phyloP scores from a whole-genome alignment of 2,329 filamentous ascomycete genomes.

The Chaetomiaceae sp. region DNA sequence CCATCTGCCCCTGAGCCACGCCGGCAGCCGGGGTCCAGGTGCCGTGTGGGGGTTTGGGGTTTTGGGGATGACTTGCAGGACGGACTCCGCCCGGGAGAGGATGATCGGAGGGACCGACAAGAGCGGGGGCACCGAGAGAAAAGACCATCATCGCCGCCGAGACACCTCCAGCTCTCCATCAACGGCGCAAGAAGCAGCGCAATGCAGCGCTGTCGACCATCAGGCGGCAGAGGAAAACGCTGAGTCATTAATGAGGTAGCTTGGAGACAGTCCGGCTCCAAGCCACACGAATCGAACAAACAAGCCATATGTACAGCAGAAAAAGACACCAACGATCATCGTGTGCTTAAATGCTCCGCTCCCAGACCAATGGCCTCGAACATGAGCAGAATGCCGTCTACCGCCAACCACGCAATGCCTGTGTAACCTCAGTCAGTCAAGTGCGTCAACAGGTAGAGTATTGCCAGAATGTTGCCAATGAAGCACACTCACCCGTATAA shows the following conservation, averaged over 20 bases:
- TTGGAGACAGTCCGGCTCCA: background rate
- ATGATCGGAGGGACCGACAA: background rate
- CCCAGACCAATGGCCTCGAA: constrained; percentile 60
- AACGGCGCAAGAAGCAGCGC: too few relatives aligned
- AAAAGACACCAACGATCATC: background rate
- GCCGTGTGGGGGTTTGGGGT: constrained; percentile 1
- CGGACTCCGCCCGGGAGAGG: background rate
- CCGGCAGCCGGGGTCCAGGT: constrained; percentile 7
- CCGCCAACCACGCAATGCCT: constrained; percentile 77
- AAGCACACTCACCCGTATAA: constrained; percentile 74
- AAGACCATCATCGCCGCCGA: too few relatives aligned
- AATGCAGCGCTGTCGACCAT: background rate
- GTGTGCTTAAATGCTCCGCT: constrained; percentile 33
- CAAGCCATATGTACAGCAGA: background rate
- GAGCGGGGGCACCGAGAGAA: background rate
- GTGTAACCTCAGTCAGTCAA: constrained; percentile 17
- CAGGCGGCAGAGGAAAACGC: background rate
- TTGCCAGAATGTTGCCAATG: too few relatives aligned
- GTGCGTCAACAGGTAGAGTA: constrained; percentile 1
- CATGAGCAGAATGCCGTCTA: constrained; percentile 67
- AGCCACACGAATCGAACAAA: constrained; percentile 4
- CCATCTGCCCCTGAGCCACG: constrained; percentile 6
- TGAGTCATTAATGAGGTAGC: background rate
- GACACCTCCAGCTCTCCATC: too few relatives aligned
- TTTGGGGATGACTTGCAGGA: background rate